Evolutionary conservation across 768 basidiomycete genomes (phyloP), one percentile per base, ranked within the genome.

Genomic region (Leccinum fibrillosum): DNA sequence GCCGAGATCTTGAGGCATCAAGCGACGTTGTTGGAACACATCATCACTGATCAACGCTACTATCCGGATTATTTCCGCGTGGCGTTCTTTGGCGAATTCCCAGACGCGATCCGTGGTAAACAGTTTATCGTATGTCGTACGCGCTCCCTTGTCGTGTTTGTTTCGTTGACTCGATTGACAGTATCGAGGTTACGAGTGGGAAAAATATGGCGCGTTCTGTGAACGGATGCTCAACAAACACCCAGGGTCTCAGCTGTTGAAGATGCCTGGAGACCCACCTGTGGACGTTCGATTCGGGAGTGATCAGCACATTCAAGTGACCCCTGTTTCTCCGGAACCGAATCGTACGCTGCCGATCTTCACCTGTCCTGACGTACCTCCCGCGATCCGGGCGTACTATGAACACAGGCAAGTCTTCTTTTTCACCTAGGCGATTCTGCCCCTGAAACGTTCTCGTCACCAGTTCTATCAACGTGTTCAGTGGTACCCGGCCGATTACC

Each of bases 141-240:
- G 13, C 62, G 55, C 23, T 26, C n/a, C 26, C 5, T 25, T 21
- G 9, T 37, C 21, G 1, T 39, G 17, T 37, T 2, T 28, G 23
- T 60, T 11, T 37, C 37, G 34, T 26, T 32, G 19, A 56, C 21
- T 23, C 34, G 0, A 51, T 49, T 48, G 49, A 17, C 15, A 94
- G 92, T 95, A 95, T 71, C 92, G 96, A 48, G 96, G 94, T 2
- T 90, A 86, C 67, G 93, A 94, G 67, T 94, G 91, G 93, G 95
- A 98, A 75, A 94, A 92, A 66, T 93, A 86, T 60, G 88, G 87
- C 7, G 83, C 89, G 3, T 93, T 90, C 76, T 92, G 92, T 73
- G 94, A 98, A 71, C 79, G 90, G 37, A 90, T 97, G 86, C 83
- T 94, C 54, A 88, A 86, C 72, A 96, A 95, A 70, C 91, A 94